phyloP scores from a whole-genome alignment of 106 monocot genomes.

The Dendrobium officinale region DNA sequence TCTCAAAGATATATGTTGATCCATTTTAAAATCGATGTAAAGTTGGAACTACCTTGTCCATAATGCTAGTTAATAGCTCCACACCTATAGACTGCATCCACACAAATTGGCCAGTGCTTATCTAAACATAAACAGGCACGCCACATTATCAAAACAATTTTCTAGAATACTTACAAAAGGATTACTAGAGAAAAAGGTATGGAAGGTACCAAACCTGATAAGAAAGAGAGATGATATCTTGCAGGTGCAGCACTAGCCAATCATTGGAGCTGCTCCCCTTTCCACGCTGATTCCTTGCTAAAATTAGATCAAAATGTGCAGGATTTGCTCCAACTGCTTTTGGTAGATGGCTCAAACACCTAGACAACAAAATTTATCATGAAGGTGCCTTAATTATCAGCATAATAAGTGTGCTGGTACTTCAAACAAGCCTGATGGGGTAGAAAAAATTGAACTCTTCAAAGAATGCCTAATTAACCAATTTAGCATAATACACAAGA shows the following conservation, averaged over 20 bases:
- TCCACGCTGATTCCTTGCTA: slow-evolving; percentile 52
- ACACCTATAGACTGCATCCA: slow-evolving; percentile 93
- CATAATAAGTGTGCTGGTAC: background rate
- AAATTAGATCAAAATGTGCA: slow-evolving; percentile 77
- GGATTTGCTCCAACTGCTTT: slow-evolving; percentile 78
- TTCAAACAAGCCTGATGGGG: background rate
- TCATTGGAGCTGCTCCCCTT: slow-evolving; percentile 33
- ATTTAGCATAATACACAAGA: background rate
- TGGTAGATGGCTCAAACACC: slow-evolving; percentile 85
- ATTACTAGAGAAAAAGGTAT: background rate
- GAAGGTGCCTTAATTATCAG: background rate
- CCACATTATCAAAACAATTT: background rate
- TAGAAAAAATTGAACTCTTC: background rate
- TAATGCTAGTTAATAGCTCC: slow-evolving; percentile 60
- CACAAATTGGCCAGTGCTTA: slow-evolving; percentile 90
- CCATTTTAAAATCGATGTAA: no score
- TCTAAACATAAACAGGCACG: slow-evolving; percentile 32
- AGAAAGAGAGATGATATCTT: slow-evolving; percentile 78
- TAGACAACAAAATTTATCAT: slow-evolving; percentile 9
- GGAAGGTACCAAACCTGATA: slow-evolving; percentile 59
- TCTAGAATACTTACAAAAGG: background rate
- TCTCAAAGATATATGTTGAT: background rate
- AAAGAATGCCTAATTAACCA: background rate
- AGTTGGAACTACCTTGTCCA: slow-evolving; percentile 76
- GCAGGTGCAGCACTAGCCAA: slow-evolving; percentile 86